Percentiles rank a stretch among this genome's conserved stretches.
phyloP scores from a whole-genome alignment of 2,329 filamentous ascomycete species.

The Ceratocystis papillata region DNA sequence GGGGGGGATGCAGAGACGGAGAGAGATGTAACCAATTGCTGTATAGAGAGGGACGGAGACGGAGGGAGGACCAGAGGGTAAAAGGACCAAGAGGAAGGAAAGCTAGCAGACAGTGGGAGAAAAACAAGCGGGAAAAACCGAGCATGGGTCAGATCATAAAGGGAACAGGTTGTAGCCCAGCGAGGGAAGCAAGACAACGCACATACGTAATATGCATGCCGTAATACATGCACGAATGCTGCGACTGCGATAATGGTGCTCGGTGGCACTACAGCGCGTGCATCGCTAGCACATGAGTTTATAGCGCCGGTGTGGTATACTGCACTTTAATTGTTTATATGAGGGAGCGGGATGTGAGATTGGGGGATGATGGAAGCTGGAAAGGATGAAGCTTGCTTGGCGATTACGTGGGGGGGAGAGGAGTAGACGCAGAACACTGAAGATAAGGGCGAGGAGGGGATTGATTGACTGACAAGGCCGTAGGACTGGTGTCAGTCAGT shows the following conservation, averaged over 20 bases:
- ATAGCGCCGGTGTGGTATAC: not conserved
- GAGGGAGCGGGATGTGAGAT: not conserved
- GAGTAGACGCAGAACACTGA: not conserved
- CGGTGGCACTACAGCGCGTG: not conserved
- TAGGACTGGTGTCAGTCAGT: too few species aligned
- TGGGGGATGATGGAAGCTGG: not conserved
- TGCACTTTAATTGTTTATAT: not conserved
- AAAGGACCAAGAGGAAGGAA: not conserved
- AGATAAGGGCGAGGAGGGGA: too few species aligned
- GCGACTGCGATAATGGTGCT: not conserved
- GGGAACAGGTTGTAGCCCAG: not conserved
- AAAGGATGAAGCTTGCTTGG: not conserved
- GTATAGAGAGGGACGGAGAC: not conserved
- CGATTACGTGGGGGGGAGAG: not conserved
- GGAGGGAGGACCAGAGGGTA: not conserved
- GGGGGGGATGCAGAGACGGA: not conserved
- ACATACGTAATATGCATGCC: constrained; percentile 9
- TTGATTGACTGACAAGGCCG: too few species aligned
- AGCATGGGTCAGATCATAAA: constrained; percentile 2
- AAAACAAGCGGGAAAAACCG: constrained; percentile 14
- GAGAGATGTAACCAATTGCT: too few species aligned
- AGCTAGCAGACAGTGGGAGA: not conserved
- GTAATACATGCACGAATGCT: constrained; percentile 3
- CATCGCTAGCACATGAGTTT: not conserved
- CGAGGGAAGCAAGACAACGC: not conserved